These are phyloP conservation scores for Sordaria brevicollis DNA, from an alignment of 495 filamentous ascomycete species.

Conservation along the genomic window DNA sequence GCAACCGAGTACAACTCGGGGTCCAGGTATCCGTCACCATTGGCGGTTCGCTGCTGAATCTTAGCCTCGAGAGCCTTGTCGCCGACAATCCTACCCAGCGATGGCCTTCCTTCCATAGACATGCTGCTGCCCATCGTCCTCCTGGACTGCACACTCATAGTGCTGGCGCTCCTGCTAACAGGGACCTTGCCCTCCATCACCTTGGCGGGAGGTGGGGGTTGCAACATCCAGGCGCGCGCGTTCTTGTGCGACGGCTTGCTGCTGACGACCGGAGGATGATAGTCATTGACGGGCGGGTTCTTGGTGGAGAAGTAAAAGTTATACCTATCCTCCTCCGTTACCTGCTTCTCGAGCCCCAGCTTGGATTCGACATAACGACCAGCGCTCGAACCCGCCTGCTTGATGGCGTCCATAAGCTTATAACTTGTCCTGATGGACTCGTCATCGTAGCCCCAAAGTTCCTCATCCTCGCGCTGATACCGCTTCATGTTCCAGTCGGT, in stretches of 20 bases:
- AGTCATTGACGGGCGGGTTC: slow-evolving; percentile 74
- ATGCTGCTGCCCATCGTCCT: slow-evolving; percentile 6
- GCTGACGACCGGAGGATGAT: slow-evolving; percentile 78
- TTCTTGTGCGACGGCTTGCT: slow-evolving; percentile 53
- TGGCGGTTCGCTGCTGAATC: slow-evolving; percentile 11
- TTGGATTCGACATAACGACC: slow-evolving; percentile 36
- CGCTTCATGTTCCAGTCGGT: slow-evolving; percentile 63
- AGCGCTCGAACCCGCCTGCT: slow-evolving; percentile 39
- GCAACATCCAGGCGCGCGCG: slow-evolving; percentile 80
- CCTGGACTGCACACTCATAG: slow-evolving; percentile 22
- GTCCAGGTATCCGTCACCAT: slow-evolving; percentile 23
- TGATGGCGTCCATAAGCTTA: slow-evolving; percentile 40
- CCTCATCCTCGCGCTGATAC: slow-evolving; percentile 79
- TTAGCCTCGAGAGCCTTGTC: slow-evolving; percentile 31
- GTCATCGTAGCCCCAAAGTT: slow-evolving; percentile 52
- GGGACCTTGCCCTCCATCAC: slow-evolving; percentile 76
- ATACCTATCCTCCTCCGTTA: slow-evolving; percentile 33
- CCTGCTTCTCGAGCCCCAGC: slow-evolving; percentile 27
- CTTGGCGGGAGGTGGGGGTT: slow-evolving; percentile 72
- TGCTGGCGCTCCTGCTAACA: slow-evolving; percentile 39
- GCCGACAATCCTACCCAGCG: slow-evolving; percentile 20
- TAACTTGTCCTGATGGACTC: slow-evolving; percentile 30
- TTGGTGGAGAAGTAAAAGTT: slow-evolving; percentile 53
- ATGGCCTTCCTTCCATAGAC: background rate
- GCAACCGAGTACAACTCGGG: slow-evolving; percentile 12